Evolutionary conservation across 2,329 filamentous ascomycete genomes (phyloP).

Genomic region (Penicillium sp.): DNA sequence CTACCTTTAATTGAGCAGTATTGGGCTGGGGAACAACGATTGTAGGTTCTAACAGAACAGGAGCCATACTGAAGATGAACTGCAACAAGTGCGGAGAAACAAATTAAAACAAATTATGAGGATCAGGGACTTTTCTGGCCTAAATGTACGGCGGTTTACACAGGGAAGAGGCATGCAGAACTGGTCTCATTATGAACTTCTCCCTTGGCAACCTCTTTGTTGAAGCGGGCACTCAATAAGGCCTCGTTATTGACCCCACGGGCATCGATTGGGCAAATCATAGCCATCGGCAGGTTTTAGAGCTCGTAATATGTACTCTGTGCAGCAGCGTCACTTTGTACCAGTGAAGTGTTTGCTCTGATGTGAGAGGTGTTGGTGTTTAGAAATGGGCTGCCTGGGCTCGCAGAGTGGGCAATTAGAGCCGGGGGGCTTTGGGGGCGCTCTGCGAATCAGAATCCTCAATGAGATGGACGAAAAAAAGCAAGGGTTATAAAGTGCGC

Average conservation of each 20-base stretch:
- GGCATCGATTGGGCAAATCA: background rate
- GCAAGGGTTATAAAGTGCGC: background rate
- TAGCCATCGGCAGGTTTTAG: background rate
- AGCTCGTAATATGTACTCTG: background rate
- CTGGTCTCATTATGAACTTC: background rate
- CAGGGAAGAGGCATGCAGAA: background rate
- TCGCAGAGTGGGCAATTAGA: background rate
- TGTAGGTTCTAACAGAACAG: conserved; percentile 5
- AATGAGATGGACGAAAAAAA: background rate
- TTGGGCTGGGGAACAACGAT: background rate
- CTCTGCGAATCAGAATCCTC: background rate
- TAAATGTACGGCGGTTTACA: background rate
- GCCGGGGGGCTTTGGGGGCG: background rate
- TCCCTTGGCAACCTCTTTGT: conserved; percentile 8
- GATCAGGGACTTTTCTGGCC: background rate
- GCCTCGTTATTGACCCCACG: background rate
- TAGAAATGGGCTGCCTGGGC: conserved; percentile 4
- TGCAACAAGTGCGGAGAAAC: background rate
- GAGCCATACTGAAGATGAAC: conserved; percentile 5
- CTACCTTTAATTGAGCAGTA: background rate
- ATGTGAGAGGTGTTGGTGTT: conserved; percentile 4
- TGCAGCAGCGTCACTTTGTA: background rate
- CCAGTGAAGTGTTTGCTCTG: conserved; percentile 1
- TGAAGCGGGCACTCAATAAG: conserved; percentile 8
- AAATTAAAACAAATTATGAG: background rate